Evolutionary conservation across 345 rosid species (phyloP), one percentile per base, ranked within the genome.

Genomic region (Eucalyptus sp.): DNA sequence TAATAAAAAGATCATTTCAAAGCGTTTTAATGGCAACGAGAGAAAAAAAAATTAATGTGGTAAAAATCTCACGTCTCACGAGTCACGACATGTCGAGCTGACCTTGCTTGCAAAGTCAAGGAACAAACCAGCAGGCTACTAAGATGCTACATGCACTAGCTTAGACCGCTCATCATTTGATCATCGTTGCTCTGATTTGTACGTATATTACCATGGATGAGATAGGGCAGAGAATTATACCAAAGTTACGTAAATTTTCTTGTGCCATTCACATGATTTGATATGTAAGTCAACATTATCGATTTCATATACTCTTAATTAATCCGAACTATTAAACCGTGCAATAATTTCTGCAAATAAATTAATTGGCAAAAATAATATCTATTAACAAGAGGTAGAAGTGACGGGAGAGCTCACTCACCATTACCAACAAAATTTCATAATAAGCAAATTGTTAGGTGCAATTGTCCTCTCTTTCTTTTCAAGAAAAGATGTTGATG

Each of bases 101-200:
- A 68, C 43, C 24, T 10, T 68, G 43, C 24, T 0, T 0, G 4
- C 1, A 8, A 68, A 31, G 43, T 66, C 79, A 16, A 31, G 9
- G 6, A 31, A 33, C 10, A 33, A 68, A 68, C 22, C 1, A 11
- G 20, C 17, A 7, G 10, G 79, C 37, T 64, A 64, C 9, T 2
- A n/a, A n/a, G 41, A 31, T 17, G 43, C 43, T 68, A 3, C 22
- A 10, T 16, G 10, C 6, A 4, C 12, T 16, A 16, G 41, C 79
- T 66, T n/a, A 15, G 41, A 66, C 43, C 43, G 12, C 12, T 68
- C 5, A 31, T n/a, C 76, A 68, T 31, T 68, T 31, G 43, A 29
- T 29, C 33, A 62, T 13, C 33, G 4, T 62, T 7, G 5, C 71
- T 13, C 14, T 2, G 15, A 52, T 52, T 52, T 52, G 56, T 52